Base-by-base conservation (phyloP, 371 early-diverging fungal species). In the Rhizomucor miehei region DNA sequence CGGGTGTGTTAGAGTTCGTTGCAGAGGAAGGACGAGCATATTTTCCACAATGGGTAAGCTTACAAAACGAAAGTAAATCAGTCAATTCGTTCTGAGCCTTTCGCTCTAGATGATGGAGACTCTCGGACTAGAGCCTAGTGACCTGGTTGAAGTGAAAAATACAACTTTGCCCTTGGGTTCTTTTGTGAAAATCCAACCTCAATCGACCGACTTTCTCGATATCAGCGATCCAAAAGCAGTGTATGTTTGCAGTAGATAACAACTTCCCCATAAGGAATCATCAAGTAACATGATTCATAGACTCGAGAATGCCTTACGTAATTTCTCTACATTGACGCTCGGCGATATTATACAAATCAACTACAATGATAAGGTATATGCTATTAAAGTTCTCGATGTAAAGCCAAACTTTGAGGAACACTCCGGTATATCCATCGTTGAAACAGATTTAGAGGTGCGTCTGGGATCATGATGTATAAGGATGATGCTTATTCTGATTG, bases 1-100 rank as follows among this genome's bases (percentile, higher is more conserved):
- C 95, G 21, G 98, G 99, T 63, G 99, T 99, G 1, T 85, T 99
- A 6, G 99, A 99, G 73, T 99, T 99, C 67, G 95, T 92, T 34
- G 98, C 97, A 20, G 95, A 97, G 63, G 97, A 97, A 74, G 99
- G 97, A 19, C 80, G 93, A 24, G 91, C 91, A 5, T 95, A 96
- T 63, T 67, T 99, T 35, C 99, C 99, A 24, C 88, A 90, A 46
- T 99, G 99, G 99, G 92, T 92, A 75, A 38, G 66, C 37, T 21
- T 19, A 19, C n/a, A n/a, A n/a, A n/a, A n/a, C n/a, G n/a, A n/a
- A n/a, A n/a, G n/a, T n/a, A n/a, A n/a, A n/a, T n/a, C n/a, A n/a
- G n/a, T n/a, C n/a, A n/a, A n/a, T n/a, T n/a, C n/a, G n/a, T n/a
- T n/a, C n/a, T n/a, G n/a, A n/a, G n/a, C n/a, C n/a, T 1, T 14